Evolutionary conservation across 345 rosid species (phyloP).

Genomic region (Populus deltoides): DNA sequence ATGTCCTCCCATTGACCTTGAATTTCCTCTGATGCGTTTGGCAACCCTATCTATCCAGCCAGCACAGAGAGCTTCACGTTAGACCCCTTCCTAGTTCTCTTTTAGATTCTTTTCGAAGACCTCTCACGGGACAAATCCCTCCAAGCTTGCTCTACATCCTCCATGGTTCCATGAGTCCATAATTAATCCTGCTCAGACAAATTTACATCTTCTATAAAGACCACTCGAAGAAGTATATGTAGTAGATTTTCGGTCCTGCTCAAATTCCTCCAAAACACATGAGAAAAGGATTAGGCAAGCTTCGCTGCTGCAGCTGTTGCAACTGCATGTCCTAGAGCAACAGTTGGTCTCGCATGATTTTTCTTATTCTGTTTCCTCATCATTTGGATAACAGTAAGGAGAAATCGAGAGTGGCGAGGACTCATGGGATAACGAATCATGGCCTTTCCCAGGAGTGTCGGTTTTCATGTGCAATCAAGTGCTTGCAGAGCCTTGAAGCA

Average conservation of each 20-base stretch:
- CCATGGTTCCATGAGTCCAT: constrained; percentile 71
- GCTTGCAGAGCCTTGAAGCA: constrained; percentile 79
- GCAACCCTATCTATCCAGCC: constrained; percentile 97
- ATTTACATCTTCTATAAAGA: constrained; percentile 43
- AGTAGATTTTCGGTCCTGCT: constrained; percentile 23
- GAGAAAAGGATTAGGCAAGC: constrained; percentile 71
- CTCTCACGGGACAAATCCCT: constrained; percentile 40
- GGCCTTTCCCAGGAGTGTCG: constrained; percentile 75
- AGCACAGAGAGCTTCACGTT: constrained; percentile 76
- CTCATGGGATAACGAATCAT: constrained; percentile 86
- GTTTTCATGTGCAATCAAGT: constrained; percentile 52
- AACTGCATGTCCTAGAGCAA: constrained; percentile 65
- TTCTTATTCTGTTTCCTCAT: constrained; percentile 28
- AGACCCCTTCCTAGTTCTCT: constrained; percentile 59
- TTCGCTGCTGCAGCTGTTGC: constrained; percentile 77
- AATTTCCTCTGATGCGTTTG: constrained; percentile 38
- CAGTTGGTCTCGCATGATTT: constrained; percentile 48
- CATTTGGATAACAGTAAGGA: constrained; percentile 65
- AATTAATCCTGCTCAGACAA: constrained; percentile 41
- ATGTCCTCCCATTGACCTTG: constrained; percentile 31
- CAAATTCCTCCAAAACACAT: constrained; percentile 47
- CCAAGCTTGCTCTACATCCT: constrained; percentile 73
- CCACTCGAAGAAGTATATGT: constrained; percentile 62
- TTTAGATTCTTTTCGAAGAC: constrained; percentile 10
- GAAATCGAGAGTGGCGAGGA: constrained; percentile 90